A percentile compares a stretch with the other conserved stretches of the same genome.
phyloP scores from a whole-genome alignment of 129 eudicot genomes.

The Flaveria linearis region DNA sequence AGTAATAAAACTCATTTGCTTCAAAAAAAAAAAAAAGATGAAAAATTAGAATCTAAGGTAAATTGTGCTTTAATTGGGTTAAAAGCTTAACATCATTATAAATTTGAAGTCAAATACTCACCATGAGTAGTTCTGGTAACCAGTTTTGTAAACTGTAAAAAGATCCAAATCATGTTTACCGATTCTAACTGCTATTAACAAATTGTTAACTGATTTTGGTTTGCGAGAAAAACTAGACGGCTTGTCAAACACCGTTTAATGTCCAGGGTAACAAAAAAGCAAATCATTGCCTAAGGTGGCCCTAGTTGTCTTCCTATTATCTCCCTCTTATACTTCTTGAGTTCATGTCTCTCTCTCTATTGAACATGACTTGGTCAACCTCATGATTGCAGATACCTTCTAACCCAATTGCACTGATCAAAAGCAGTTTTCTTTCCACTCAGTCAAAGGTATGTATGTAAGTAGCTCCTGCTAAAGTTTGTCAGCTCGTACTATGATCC shows the following conservation, averaged over 20 bases:
- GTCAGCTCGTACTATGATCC: no score
- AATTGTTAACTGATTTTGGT: slow-evolving; percentile 12
- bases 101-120: not conserved
- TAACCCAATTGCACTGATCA: slow-evolving; percentile 69
- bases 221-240: not conserved
- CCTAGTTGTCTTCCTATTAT: not conserved
- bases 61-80: slow-evolving; percentile 5
- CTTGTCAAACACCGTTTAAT: slow-evolving; percentile 10
- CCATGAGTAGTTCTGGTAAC: slow-evolving; percentile 9
- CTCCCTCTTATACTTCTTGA: slow-evolving; percentile 17
- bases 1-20: not conserved
- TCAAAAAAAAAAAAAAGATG: not conserved
- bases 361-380: slow-evolving; percentile 25
- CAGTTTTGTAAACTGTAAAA: not conserved
- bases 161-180: not conserved
- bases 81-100: not conserved
- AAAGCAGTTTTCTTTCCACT: slow-evolving; percentile 81
- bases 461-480: slow-evolving; percentile 13
- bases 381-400: slow-evolving; percentile 75
- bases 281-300: not conserved
- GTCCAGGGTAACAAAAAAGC: not conserved
- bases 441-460: slow-evolving; percentile 66
- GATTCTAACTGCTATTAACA: not conserved
- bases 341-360: slow-evolving; percentile 1
- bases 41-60: not conserved